Evolutionary conservation across 192 early-diverging fungal genomes (phyloP), one percentile per base, ranked within the genome.

Genomic region (Thamnidium elegans): DNA sequence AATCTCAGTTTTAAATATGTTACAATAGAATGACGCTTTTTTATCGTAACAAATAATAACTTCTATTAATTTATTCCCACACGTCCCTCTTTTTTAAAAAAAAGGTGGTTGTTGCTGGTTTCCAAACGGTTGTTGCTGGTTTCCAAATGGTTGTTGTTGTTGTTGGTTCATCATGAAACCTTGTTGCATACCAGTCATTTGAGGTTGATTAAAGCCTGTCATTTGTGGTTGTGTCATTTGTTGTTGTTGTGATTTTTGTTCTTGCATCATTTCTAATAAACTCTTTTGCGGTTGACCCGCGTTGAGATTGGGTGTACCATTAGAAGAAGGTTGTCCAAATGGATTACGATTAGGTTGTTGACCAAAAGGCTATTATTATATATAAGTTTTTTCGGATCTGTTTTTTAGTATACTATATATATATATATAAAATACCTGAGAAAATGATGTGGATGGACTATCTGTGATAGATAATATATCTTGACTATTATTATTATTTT

Each of bases 231-330:
- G 58, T 45, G 55, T 65, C 55, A 65, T 46, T 42, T 71, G 70
- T 6, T 55, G 70, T 70, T 48, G 68, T 50, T 70, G 68, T 23
- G 30, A 5, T 36, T 54, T 65, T 66, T 71, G 70, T 55, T 71
- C 63, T 50, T 62, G 58, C 58, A 71, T 60, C 70, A 71, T 60
- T 55, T 71, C 70, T 26, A 62, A 50, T 46, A 71, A 62, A 20
- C 63, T 66, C 31, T 71, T 65, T 53, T 71, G 48, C 15, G 62
- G 60, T 15, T 44, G 42, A 26, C 20, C 23, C 45, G 19, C 46
- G 48, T 15, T 50, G 48, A 50, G 48, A n/a, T n/a, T n/a, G n/a
- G n/a, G 48, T 15, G 48, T 45, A 26, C 58, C 42, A 13, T 44
- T 51, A 30, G 36, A 42, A 44, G 63, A 39, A n/a, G 62, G 36